A percentile compares a stretch with the other conserved stretches of the same genome.
Evolutionary conservation across 768 basidiomycete species (phyloP).

Genomic region (Kwoniella bestiolae): DNA sequence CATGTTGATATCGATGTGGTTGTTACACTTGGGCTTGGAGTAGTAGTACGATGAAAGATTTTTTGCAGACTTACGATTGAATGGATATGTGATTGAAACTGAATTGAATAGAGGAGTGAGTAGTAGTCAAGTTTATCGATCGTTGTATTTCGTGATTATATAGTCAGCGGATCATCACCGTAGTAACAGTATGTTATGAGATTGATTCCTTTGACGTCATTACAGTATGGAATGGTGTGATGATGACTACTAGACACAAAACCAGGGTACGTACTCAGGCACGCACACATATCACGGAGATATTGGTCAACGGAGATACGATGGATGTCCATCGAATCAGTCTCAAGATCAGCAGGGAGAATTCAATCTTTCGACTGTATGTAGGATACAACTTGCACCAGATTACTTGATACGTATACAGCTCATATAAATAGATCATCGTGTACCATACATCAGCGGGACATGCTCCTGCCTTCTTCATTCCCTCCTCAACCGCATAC

Average conservation of each 20-base stretch:
- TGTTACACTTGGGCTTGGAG: neutral
- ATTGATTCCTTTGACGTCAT: neutral
- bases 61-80: neutral
- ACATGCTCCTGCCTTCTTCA: slow-evolving; percentile 19
- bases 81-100: neutral
- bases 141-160: neutral
- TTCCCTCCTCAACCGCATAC: neutral
- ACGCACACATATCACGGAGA: no score
- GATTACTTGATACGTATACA: no score
- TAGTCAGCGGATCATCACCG: no score
- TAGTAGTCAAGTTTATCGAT: neutral
- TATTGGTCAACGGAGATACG: neutral
- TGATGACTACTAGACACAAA: neutral
- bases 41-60: no score
- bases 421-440: neutral
- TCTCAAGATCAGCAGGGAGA: no score
- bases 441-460: neutral
- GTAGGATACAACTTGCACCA: no score
- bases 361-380: no score
- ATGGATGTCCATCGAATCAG: no score
- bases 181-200: neutral
- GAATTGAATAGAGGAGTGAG: neutral
- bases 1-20: neutral
- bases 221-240: neutral
- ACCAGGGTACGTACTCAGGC: no score